These are phyloP conservation scores for Ustilago xerochloae DNA, from an alignment of 1,284 basidiomycete genomes.

Conservation along the genomic window DNA sequence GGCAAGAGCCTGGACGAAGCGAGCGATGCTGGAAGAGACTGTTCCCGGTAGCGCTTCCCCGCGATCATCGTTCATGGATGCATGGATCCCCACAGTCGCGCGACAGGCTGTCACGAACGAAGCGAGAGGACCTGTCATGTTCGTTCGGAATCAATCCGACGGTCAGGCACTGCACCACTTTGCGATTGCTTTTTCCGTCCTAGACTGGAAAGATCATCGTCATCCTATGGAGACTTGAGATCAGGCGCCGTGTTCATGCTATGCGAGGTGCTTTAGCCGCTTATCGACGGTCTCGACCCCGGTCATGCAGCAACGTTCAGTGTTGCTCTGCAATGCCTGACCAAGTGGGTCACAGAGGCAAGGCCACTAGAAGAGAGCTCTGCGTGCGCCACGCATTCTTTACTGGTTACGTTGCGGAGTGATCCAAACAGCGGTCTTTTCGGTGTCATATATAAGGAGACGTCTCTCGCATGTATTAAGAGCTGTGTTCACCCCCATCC, in stretches of 20 bases:
- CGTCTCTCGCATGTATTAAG: neutral
- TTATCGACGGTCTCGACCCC: neutral
- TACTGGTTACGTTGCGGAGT: too few species aligned
- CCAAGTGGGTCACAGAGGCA: neutral
- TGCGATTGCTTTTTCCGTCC: too few species aligned
- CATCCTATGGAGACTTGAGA: too few species aligned
- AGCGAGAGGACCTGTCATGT: neutral
- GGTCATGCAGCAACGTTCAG: neutral
- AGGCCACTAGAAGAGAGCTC: neutral
- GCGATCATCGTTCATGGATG: constrained; percentile 2
- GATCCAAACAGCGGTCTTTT: too few species aligned
- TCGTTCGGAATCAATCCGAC: neutral
- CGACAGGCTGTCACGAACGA: neutral
- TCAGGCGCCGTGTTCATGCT: too few species aligned
- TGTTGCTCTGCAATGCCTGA: neutral
- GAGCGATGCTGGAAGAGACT: neutral
- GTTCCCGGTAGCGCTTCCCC: neutral
- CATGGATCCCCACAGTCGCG: neutral
- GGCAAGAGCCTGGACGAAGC: neutral
- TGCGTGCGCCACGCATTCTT: neutral
- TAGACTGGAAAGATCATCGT: too few species aligned
- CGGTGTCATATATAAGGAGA: neutral
- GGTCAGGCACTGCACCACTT: neutral
- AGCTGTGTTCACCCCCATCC: neutral
- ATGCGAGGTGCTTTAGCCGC: neutral